A percentile compares a stretch with the other conserved stretches of the same genome.
Conservation (phyloP, 257 asterid species). For the Fraxinus quadrangulata region DNA sequence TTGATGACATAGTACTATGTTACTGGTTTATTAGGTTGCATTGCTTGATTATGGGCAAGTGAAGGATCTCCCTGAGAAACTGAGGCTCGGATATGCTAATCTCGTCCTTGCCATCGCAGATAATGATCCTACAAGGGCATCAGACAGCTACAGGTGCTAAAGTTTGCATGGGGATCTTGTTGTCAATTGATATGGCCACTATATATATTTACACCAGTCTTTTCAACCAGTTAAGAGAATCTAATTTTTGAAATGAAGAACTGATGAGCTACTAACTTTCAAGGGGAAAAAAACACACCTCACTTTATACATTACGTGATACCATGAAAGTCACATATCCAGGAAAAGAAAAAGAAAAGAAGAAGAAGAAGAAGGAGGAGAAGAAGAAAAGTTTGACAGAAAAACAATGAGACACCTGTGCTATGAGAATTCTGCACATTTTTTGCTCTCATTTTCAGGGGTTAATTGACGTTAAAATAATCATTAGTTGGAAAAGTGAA, state of each 20-base stretch:
- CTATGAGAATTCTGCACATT: background rate
- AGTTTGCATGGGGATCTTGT: constrained; percentile 17
- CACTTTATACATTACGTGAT: background rate
- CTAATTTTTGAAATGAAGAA: constrained; percentile 1
- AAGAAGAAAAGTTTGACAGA: background rate
- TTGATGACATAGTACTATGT: background rate
- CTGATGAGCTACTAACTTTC: background rate
- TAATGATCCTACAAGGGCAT: constrained; percentile 72
- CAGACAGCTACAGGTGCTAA: constrained; percentile 83
- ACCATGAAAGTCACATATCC: background rate
- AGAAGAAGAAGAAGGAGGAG: no score
- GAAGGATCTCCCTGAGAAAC: constrained; percentile 87
- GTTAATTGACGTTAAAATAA: background rate
- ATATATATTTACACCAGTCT: background rate
- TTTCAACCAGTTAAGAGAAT: constrained; percentile 1
- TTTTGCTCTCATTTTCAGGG: background rate
- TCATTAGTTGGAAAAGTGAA: background rate
- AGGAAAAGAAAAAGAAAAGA: background rate
- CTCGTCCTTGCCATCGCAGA: constrained; percentile 92
- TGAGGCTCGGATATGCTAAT: constrained; percentile 92
- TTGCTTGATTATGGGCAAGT: constrained; percentile 99
- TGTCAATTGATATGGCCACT: constrained; percentile 1
- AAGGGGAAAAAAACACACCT: background rate
- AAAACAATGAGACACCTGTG: background rate
- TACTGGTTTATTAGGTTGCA: constrained; percentile 63